Conservation (phyloP, 495 filamentous ascomycete species). For the Trichocladium uniseriatum region DNA sequence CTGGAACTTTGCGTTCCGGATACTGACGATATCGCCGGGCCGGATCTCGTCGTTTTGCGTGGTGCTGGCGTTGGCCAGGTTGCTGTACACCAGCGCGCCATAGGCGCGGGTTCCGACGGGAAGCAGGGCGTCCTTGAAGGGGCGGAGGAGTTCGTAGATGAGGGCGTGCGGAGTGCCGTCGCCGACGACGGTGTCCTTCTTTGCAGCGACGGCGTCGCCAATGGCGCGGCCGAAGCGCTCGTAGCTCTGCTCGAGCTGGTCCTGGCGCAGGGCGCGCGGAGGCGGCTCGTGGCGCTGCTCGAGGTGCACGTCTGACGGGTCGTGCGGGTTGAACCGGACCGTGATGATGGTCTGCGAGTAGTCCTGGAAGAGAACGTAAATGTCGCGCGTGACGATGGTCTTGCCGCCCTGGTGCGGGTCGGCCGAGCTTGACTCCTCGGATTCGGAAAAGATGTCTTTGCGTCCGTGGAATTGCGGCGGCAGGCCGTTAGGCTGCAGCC, state of each 20-base stretch:
- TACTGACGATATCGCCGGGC: constrained; percentile 83
- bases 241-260: constrained; percentile 82
- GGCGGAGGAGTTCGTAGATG: constrained; percentile 65
- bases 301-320: constrained; percentile 59
- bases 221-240: constrained; percentile 67
- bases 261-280: constrained; percentile 76
- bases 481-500: constrained; percentile 62
- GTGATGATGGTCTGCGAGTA: constrained; percentile 92
- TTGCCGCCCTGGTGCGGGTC: constrained; percentile 53
- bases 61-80: constrained; percentile 85
- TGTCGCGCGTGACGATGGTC: constrained; percentile 61
- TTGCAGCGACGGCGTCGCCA: constrained; percentile 52
- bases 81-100: constrained; percentile 85
- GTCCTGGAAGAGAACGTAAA: constrained; percentile 83
- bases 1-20: constrained; percentile 91
- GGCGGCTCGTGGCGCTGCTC: constrained; percentile 86
- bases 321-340: constrained; percentile 65
- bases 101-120: constrained; percentile 83
- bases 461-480: constrained; percentile 76
- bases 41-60: constrained; percentile 91
- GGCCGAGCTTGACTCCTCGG: constrained; percentile 63
- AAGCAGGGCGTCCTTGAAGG: constrained; percentile 61
- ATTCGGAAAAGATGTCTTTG: constrained; percentile 73
- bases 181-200: constrained; percentile 70
- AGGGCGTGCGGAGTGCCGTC: constrained; percentile 73